These are phyloP conservation scores for Rhexocercosporidium sp. DNA, from an alignment of 2,329 filamentous ascomycete genomes.

Conservation along the genomic window DNA sequence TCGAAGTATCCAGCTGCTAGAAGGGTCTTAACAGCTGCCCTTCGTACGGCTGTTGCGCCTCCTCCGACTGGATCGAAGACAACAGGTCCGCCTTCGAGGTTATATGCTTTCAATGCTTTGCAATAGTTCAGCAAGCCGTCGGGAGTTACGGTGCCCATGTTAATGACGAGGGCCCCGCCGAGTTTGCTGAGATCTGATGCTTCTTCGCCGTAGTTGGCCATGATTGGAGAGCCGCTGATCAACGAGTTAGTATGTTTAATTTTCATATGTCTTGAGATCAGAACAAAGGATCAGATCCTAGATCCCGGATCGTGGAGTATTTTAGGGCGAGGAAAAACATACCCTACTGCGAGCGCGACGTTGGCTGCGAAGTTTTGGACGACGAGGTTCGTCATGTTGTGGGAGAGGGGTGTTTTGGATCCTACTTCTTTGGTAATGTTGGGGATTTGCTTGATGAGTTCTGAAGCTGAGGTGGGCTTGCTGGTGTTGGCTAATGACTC, in stretches of 20 bases:
- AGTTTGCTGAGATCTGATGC: slow-evolving; percentile 79
- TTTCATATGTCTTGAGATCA: too few species aligned
- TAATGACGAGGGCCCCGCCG: slow-evolving; percentile 82
- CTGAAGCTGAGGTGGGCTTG: slow-evolving; percentile 34
- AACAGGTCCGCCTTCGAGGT: slow-evolving; percentile 73
- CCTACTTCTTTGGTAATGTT: slow-evolving; percentile 65
- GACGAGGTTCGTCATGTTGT: slow-evolving; percentile 98
- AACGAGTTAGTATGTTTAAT: too few species aligned
- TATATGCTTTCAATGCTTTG: slow-evolving; percentile 81
- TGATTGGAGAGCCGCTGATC: slow-evolving; percentile 90
- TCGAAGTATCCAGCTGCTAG: slow-evolving; percentile 78
- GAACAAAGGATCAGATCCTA: too few species aligned
- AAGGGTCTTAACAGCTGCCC: slow-evolving; percentile 72
- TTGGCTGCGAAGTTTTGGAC: slow-evolving; percentile 96
- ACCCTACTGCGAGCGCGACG: slow-evolving; percentile 83
- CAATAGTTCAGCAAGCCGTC: slow-evolving; percentile 75
- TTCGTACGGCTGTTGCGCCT: slow-evolving; percentile 78
- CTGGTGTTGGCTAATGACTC: slow-evolving; percentile 19
- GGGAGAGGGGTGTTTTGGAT: slow-evolving; percentile 72
- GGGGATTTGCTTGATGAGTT: slow-evolving; percentile 32
- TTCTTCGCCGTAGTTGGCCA: slow-evolving; percentile 87
- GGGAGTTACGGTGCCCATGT: slow-evolving; percentile 90
- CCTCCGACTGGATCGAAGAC: slow-evolving; percentile 91
- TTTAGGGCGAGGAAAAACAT: too few species aligned
- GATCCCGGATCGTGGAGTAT: too few species aligned